Evolutionary conservation across 139 green algal species (phyloP), one percentile per base, ranked within the genome.

Genomic region (Pleodorina starrii): DNA sequence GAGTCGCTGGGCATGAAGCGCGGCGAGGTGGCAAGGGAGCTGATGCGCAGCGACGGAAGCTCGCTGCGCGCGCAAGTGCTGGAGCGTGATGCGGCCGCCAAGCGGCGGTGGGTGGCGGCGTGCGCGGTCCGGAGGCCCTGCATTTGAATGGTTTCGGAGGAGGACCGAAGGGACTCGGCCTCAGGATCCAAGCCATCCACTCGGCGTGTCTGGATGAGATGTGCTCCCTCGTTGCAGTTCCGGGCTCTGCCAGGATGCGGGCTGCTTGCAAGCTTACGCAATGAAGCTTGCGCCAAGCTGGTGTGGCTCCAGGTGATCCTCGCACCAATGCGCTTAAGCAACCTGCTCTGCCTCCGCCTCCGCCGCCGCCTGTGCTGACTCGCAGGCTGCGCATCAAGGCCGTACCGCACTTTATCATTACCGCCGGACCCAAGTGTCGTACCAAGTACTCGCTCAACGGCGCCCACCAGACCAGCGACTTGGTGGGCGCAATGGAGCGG

Each of bases 401-500:
- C 32, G 66, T 79, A n/a, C 82, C 82, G 32, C 82, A 88, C 66
- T 79, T 80, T 63, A 88, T 88, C 82, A 69, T 88, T 32, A 25
- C 63, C 66, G 82, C 82, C 9, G 82, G 82, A 27, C 82, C 82
- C 63, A 35, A 29, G 59, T 66, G 19, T 6, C 82, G 82, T 44
- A 79, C 63, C 43, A 88, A 88, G 82, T 88, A 88, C 66, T 51
- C 66, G 0, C 82, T 88, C n/a, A 79, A 50, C 35, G 82, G 82
- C 29, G 66, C 82, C 29, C 66, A 79, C 17, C 63, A 68, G 25
- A 69, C 66, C 82, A 50, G 27, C 11, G 82, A 88, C 44, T 63
- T 88, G 82, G 38, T 88, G 82, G 63, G 66, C 3, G 82, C 82
- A 10, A 68, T 88, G 63, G 66, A 88, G 82, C 44, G 32, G 10